Conservation (phyloP, 306 rosid genomes). For the Senna siamea region DNA sequence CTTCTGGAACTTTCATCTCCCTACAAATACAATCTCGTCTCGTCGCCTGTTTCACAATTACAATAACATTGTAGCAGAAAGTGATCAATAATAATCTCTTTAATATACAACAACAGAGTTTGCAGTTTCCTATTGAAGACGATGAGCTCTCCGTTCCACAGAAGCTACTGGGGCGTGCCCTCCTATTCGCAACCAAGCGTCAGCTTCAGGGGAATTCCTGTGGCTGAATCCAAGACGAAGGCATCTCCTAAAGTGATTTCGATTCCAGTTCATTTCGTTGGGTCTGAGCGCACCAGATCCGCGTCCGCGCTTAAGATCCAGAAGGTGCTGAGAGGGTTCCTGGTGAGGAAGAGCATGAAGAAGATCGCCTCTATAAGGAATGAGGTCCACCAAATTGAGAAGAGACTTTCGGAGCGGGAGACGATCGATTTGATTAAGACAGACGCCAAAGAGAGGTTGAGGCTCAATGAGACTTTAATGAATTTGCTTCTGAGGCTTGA, state of each 20-base stretch:
- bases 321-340: conserved; percentile 59
- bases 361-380: conserved; percentile 49
- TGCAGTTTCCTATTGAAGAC: too few species aligned
- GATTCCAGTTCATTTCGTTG: conserved; percentile 62
- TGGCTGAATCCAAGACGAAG: conserved; percentile 24
- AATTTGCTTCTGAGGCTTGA: conserved; percentile 67
- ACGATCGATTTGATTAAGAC: conserved; percentile 42
- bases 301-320: conserved; percentile 61
- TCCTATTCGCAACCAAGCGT: conserved; percentile 4
- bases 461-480: conserved; percentile 64
- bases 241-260: conserved; percentile 53
- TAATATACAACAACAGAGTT: too few species aligned
- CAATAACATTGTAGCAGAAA: too few species aligned
- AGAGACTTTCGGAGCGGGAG: conserved; percentile 29
- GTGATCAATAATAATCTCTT: neutral
- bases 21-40: neutral
- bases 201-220: neutral
- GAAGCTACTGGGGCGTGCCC: too few species aligned
- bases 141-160: too few species aligned
- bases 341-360: conserved; percentile 65
- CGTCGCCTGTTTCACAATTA: neutral
- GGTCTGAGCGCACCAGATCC: conserved; percentile 33
- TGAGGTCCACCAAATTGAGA: conserved; percentile 57
- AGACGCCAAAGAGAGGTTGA: conserved; percentile 60
- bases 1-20: conserved; percentile 50